Base-by-base conservation (phyloP, 192 early-diverging fungal species). In the Coemansia erecta region DNA sequence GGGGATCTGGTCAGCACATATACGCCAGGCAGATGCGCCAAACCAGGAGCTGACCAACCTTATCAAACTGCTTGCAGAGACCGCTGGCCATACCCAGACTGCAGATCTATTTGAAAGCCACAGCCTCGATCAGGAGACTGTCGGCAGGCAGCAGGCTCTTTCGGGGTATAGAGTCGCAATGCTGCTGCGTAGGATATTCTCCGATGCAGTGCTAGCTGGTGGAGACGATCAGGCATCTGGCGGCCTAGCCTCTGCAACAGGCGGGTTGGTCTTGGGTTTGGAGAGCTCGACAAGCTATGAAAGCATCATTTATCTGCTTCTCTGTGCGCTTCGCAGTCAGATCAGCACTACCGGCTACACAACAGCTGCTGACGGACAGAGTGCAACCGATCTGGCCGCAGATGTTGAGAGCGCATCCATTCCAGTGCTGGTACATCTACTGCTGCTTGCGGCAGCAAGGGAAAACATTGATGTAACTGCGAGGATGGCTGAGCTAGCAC, bases 1-100 rank as follows among this genome's bases (percentile, higher is more conserved):
- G 76, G 59, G 60, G 53, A 65, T 72, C 51, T 78, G 76, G 70
- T 59, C 66, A 10, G 15, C 42, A 2, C 33, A 68, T 11, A 18
- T 67, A 22, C 56, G 71, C 8, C 40, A 55, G 28, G 26, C 49
- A 15, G 50, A 51, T 13, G 31, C 43, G 21, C 26, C 28, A 9
- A 26, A 7, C 9, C n/a, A 43, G n/a, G 28, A 11, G 12, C 46
- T 40, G 37, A 48, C 4, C 26, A 55, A 63, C 14, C 45, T 78
- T 8, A 45, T 69, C 8, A 9, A 46, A 18, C 61, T 78, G 15
- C 39, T 78, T 3, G 61, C 60, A 24, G 19, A 58, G 1, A 21
- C 58, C 1, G 48, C 48, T 14, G 18, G 26, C 26, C 15, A 28
- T 24, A 50, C 48, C 14, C 23, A 50, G 3, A 6, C 48, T 11